Percentiles rank a stretch among this genome's conserved stretches.
Evolutionary conservation across 2,329 filamentous ascomycete genomes (phyloP).

Genomic region (Pseudogymnoascus sp.): DNA sequence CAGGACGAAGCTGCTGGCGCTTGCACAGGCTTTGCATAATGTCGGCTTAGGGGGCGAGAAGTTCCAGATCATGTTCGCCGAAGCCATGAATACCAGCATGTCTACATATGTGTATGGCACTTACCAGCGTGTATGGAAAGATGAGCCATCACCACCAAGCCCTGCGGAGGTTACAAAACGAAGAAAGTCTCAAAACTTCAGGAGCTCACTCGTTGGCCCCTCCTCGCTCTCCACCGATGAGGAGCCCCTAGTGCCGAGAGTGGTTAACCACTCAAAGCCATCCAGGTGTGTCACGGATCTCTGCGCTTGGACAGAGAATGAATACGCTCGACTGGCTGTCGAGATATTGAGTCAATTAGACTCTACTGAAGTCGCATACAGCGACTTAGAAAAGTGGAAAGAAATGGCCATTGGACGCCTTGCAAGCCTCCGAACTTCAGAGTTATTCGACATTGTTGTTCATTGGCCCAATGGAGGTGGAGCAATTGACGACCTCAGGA

Average conservation of each 20-base stretch:
- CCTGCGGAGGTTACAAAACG: not conserved
- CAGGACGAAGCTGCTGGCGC: constrained; percentile 42
- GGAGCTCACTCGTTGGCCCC: constrained; percentile 17
- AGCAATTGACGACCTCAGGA: constrained; percentile 65
- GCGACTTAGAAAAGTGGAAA: constrained; percentile 59
- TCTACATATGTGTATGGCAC: constrained; percentile 50
- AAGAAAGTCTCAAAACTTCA: constrained; percentile 12
- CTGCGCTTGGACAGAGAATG: constrained; percentile 58
- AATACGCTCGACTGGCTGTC: constrained; percentile 55
- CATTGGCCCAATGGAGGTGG: constrained; percentile 64
- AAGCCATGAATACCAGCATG: constrained; percentile 60
- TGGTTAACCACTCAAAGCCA: constrained; percentile 30
- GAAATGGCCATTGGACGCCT: constrained; percentile 60
- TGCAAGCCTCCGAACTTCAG: constrained; percentile 57
- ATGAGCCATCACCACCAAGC: not conserved
- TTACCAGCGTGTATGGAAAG: constrained; percentile 54
- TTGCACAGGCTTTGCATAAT: constrained; percentile 51
- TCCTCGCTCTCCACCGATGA: constrained; percentile 8
- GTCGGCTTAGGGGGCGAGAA: constrained; percentile 61
- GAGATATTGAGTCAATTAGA: constrained; percentile 43
- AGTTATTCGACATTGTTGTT: constrained; percentile 72
- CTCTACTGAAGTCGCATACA: constrained; percentile 36
- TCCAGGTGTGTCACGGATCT: constrained; percentile 51
- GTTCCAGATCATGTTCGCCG: constrained; percentile 63
- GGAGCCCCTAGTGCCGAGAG: constrained; percentile 24